These are phyloP conservation scores for Penicillium sp. DNA, from an alignment of 2,329 filamentous ascomycete species.

Conservation along the genomic window DNA sequence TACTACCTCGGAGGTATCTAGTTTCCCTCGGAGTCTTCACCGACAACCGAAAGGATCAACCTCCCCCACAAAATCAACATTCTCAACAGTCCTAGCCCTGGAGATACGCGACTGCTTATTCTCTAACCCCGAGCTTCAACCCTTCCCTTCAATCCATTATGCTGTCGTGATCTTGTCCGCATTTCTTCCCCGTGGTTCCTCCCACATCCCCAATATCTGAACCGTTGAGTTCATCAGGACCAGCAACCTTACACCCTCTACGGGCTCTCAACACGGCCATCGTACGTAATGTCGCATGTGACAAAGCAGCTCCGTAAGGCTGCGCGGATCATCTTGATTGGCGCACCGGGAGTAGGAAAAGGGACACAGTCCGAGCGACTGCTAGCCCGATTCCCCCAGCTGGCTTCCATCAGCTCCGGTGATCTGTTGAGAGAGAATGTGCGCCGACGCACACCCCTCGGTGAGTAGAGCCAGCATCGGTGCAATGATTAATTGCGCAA, in stretches of 20 bases:
- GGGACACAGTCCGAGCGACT: constrained; percentile 92
- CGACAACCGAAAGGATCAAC: constrained; percentile 34
- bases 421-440: constrained; percentile 93
- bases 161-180: constrained; percentile 1
- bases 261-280: background rate
- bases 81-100: constrained; percentile 6
- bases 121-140: constrained; percentile 7
- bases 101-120: constrained; percentile 12
- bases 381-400: constrained; percentile 79
- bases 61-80: constrained; percentile 30
- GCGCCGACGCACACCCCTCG: constrained; percentile 78
- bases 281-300: constrained; percentile 31
- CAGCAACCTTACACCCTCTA: background rate
- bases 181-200: background rate
- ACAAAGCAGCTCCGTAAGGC: constrained; percentile 66
- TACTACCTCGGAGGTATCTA: background rate
- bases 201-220: constrained; percentile 2
- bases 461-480: constrained; percentile 49
- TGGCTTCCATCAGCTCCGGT: constrained; percentile 89
- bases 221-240: constrained; percentile 6
- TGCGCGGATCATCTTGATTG: constrained; percentile 89
- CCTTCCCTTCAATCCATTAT: constrained; percentile 3
- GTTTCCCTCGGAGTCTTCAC: constrained; percentile 30
- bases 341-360: constrained; percentile 95
- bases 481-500: background rate